These are phyloP conservation scores for Calvatia gigantea DNA, from an alignment of 768 basidiomycete genomes.

Conservation along the genomic window DNA sequence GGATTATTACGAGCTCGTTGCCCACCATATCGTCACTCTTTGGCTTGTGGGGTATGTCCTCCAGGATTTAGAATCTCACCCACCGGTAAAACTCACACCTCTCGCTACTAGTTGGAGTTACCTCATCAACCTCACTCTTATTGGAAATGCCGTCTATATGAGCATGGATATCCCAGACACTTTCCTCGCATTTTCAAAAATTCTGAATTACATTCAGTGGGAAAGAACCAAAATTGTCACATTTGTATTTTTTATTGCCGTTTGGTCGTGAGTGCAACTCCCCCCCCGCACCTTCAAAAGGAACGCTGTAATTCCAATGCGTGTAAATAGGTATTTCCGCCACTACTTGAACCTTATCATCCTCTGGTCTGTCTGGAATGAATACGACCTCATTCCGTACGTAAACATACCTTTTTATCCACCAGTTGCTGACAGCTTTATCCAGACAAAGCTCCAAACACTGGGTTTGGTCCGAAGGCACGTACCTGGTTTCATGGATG, in stretches of 20 bases:
- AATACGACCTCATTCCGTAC: constrained; percentile 75
- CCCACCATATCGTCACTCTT: constrained; percentile 90
- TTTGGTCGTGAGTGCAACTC: constrained; percentile 72
- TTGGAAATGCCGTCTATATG: constrained; percentile 89
- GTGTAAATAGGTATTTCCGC: constrained; percentile 81
- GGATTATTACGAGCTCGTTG: constrained; percentile 83
- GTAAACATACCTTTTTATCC: constrained; percentile 24
- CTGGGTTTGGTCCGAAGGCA: constrained; percentile 61
- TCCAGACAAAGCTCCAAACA: constrained; percentile 48
- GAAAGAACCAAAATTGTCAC: constrained; percentile 56
- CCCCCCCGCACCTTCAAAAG: background rate
- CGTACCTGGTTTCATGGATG: constrained; percentile 77
- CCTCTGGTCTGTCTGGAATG: constrained; percentile 81
- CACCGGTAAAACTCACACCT: constrained; percentile 1
- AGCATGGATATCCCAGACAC: constrained; percentile 97
- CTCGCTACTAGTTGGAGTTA: constrained; percentile 71
- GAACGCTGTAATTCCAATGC: background rate
- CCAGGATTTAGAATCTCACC: background rate
- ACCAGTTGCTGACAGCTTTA: background rate
- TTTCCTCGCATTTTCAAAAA: constrained; percentile 81
- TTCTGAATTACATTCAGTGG: constrained; percentile 82
- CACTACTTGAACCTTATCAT: constrained; percentile 88
- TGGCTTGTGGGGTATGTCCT: constrained; percentile 82
- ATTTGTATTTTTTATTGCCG: constrained; percentile 61
- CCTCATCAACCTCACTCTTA: constrained; percentile 71